Base-by-base conservation (phyloP, 2,329 filamentous ascomycete genomes). In the Bertia moriformis region DNA sequence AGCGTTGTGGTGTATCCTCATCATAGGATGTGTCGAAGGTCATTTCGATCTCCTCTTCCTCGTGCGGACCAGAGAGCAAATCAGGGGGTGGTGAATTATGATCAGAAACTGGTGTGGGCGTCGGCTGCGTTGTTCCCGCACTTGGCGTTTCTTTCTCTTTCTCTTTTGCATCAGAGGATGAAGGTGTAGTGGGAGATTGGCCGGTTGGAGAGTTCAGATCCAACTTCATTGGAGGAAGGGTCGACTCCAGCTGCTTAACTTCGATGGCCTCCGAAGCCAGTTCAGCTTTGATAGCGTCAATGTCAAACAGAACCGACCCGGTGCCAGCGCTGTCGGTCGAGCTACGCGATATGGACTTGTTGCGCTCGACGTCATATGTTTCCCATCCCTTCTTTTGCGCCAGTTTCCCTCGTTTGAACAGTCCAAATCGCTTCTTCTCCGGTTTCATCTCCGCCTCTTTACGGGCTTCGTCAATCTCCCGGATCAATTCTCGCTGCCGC, bases 391-490 rank as follows among this genome's bases (percentile, higher is more conserved):
- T 86, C 60, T 87, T 88, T 52, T 87, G 71, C 1, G 71, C 60
- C 58, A 81, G 82, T 61, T 85, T 94, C 51, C 84, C 87, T 38
- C 83, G 76, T 32, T 80, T 79, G 60, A 95, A 95, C 48, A 93
- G 74, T 24, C 77, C 74, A 50, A 89, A 87, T 69, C 42, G 39
- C 49, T 69, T 69, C 47, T 63, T 66, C 51, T 79, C 77, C 50
- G 83, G 77, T 14, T 78, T 79, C 49, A 91, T 83, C 53, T 94
- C 87, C 3, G 93, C 69, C 50, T 91, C 78, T 53, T 81, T 87
- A 27, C 91, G 75, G 4, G 91, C 91, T 58, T 93, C 88, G 55
- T 96, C 89, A 39, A 98, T 94, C 59, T 98, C 91, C 49, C 83
- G 87, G 54, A 98, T 94, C 32, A 98, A 72, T 58, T 96, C 89